Evolutionary conservation across 2,329 filamentous ascomycete species (phyloP).

Genomic region (Lecanoromycetidae sp.): DNA sequence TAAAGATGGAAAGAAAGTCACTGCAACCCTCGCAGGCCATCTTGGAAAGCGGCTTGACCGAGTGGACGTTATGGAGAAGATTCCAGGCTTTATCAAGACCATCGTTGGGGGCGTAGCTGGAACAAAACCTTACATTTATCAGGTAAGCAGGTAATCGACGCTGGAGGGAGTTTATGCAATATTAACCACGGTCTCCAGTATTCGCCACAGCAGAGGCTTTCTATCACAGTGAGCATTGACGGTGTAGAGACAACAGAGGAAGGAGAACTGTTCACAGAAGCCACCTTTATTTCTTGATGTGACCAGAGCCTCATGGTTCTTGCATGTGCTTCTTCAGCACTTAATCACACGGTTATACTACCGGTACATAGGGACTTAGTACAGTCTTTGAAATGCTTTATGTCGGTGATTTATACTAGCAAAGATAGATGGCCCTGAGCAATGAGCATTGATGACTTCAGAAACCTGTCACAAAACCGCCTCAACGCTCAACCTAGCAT

Average conservation of each 20-base stretch:
- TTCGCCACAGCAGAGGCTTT: slow-evolving; percentile 51
- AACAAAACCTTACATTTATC: slow-evolving; percentile 96
- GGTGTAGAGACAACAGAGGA: slow-evolving; percentile 67
- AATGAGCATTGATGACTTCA: too few relatives aligned
- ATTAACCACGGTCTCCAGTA: slow-evolving; percentile 45
- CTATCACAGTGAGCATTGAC: slow-evolving; percentile 73
- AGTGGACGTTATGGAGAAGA: slow-evolving; percentile 92
- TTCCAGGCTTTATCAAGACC: slow-evolving; percentile 88
- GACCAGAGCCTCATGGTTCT: too few relatives aligned
- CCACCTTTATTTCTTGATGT: slow-evolving; percentile 65
- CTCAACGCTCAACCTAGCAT: too few relatives aligned
- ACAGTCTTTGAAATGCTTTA: too few relatives aligned
- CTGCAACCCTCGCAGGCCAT: slow-evolving; percentile 55
- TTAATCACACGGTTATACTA: too few relatives aligned
- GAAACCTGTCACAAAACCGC: too few relatives aligned
- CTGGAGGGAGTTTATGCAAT: not conserved
- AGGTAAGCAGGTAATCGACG: slow-evolving; percentile 44
- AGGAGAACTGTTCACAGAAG: slow-evolving; percentile 72
- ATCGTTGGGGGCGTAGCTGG: slow-evolving; percentile 80
- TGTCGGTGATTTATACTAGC: too few relatives aligned
- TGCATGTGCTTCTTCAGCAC: too few relatives aligned
- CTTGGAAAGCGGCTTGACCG: slow-evolving; percentile 63
- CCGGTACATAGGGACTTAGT: too few relatives aligned
- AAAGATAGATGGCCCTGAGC: too few relatives aligned
- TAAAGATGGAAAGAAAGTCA: slow-evolving; percentile 61